These are phyloP conservation scores for Colletotrichum sp. DNA, from an alignment of 2,329 filamentous ascomycete genomes.

Conservation along the genomic window DNA sequence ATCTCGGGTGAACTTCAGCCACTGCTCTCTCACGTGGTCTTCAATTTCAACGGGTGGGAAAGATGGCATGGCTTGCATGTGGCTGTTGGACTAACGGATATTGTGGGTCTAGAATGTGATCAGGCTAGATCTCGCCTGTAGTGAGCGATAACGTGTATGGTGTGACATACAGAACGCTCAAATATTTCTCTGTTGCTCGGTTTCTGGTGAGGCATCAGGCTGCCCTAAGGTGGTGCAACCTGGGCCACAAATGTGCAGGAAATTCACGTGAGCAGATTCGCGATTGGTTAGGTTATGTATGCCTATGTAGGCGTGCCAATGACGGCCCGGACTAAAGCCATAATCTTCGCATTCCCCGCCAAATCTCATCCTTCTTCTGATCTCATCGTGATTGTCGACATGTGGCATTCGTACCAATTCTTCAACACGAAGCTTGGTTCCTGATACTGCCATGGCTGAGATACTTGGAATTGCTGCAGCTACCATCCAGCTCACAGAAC, in stretches of 20 bases:
- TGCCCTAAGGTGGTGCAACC: background rate
- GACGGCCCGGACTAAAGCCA: too few relatives aligned
- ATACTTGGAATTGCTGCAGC: fast-evolving
- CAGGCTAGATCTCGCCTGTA: fast-evolving
- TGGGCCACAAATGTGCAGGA: background rate
- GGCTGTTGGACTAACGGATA: background rate
- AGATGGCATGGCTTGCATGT: background rate
- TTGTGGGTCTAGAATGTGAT: background rate
- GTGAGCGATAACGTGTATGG: background rate
- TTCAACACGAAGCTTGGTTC: too few relatives aligned
- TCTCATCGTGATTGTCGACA: too few relatives aligned
- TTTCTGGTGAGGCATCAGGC: too few relatives aligned
- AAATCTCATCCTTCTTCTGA: too few relatives aligned
- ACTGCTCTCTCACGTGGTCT: background rate
- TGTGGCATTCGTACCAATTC: too few relatives aligned
- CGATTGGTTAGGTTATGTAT: background rate
- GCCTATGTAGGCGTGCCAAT: fast-evolving
- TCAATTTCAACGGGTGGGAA: background rate
- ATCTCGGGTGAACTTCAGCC: background rate
- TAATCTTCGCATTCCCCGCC: too few relatives aligned
- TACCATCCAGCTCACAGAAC: fast-evolving
- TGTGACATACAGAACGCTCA: background rate
- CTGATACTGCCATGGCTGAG: background rate
- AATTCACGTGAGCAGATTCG: fast-evolving
- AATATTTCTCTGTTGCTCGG: background rate